Conservation (phyloP, 1,284 basidiomycete genomes). For the Apiotrichum gracile region DNA sequence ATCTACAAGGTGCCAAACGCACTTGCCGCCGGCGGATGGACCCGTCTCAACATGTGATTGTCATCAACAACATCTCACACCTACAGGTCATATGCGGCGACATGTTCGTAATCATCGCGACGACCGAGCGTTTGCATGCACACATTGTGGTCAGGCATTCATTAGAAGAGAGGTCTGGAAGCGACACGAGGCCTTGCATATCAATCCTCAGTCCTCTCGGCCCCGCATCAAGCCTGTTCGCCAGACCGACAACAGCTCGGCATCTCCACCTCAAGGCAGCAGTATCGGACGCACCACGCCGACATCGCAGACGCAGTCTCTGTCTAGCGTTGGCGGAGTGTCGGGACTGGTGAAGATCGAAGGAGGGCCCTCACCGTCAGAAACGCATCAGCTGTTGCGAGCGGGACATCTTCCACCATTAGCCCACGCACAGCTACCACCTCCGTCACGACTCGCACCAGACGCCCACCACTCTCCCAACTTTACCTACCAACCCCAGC, state of each 20-base stretch:
- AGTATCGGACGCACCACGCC: neutral
- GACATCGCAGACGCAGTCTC: neutral
- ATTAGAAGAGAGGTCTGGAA: slow-evolving; percentile 10
- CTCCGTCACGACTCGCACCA: neutral
- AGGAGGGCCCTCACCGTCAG: neutral
- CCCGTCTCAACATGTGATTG: neutral
- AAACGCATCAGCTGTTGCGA: neutral
- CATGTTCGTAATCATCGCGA: slow-evolving; percentile 10
- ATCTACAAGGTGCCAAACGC: too few relatives aligned
- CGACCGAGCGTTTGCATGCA: slow-evolving; percentile 7
- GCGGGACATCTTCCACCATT: neutral
- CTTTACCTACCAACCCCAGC: neutral
- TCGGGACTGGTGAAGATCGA: neutral
- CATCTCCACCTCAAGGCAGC: neutral
- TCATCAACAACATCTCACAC: neutral
- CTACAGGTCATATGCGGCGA: slow-evolving; percentile 8
- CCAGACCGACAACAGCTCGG: neutral
- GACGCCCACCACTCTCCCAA: neutral
- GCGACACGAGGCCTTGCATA: slow-evolving; percentile 10
- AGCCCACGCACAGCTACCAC: neutral
- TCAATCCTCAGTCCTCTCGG: slow-evolving; percentile 9
- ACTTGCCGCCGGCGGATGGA: neutral
- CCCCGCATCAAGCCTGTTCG: slow-evolving; percentile 11
- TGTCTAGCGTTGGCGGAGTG: neutral
- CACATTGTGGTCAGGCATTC: slow-evolving; percentile 10